Evolutionary conservation across 2,329 filamentous ascomycete species (phyloP).

Genomic region (Apiospora malaysiana): DNA sequence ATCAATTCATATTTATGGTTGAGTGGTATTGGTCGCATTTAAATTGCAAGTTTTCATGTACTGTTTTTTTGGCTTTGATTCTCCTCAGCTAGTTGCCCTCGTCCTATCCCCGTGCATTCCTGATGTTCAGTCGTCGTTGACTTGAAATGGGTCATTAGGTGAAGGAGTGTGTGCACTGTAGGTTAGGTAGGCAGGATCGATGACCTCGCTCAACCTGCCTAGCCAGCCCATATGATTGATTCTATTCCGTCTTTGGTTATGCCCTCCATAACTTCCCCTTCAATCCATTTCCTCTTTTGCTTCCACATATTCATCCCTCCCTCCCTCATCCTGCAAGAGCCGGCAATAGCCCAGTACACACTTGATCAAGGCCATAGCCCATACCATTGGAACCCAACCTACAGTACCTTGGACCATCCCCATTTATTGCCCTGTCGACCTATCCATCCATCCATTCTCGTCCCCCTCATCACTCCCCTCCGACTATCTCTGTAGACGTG

Average conservation of each 20-base stretch:
- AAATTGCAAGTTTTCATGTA: not conserved
- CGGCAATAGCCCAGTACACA: not conserved
- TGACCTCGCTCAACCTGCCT: slow-evolving; percentile 9
- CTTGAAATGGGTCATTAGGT: not conserved
- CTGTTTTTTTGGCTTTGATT: not conserved
- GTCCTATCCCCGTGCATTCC: not conserved
- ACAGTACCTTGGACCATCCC: slow-evolving; percentile 15
- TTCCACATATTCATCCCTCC: not conserved
- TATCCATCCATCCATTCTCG: not conserved
- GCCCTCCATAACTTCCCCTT: not conserved
- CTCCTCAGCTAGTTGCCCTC: not conserved
- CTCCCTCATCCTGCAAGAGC: not conserved
- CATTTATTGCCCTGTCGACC: slow-evolving; percentile 14
- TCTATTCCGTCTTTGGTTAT: not conserved
- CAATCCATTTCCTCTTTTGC: not conserved
- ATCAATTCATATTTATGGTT: not conserved
- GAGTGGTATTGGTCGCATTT: not conserved
- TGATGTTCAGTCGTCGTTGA: not conserved
- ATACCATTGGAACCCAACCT: too few relatives aligned
- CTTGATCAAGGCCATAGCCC: not conserved
- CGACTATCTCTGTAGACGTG: slow-evolving; percentile 8
- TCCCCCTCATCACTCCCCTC: slow-evolving; percentile 3
- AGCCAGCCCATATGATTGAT: not conserved
- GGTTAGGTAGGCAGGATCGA: slow-evolving; percentile 9
- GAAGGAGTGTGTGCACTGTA: not conserved